Evolutionary conservation across 2,329 filamentous ascomycete species (phyloP).

Genomic region (Septoria linicola): DNA sequence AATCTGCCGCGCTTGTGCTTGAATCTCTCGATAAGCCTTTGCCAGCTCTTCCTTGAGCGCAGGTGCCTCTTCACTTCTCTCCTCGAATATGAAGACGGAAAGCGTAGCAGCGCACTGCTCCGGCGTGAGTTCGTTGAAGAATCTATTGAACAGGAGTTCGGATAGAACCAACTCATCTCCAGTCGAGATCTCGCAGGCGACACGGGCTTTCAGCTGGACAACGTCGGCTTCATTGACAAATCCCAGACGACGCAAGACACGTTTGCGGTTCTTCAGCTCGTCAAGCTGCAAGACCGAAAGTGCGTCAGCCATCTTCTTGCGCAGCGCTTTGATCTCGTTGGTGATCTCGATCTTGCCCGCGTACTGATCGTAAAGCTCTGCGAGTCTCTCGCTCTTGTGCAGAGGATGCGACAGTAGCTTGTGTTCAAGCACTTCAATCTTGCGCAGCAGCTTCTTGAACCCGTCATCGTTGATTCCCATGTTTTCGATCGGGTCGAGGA

Average conservation of each 20-base stretch:
- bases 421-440: conserved; percentile 96
- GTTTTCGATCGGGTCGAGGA: conserved; percentile 90
- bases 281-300: conserved; percentile 90
- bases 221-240: conserved; percentile 97
- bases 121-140: conserved; percentile 92
- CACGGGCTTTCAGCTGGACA: conserved; percentile 92
- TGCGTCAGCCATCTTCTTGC: conserved; percentile 81
- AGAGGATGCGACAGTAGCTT: conserved; percentile 84
- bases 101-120: conserved; percentile 84
- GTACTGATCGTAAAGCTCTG: conserved; percentile 84
- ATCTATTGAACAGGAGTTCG: conserved; percentile 91
- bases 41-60: conserved; percentile 76
- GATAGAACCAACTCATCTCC: conserved; percentile 92
- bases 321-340: conserved; percentile 80
- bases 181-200: conserved; percentile 96
- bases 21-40: conserved; percentile 83
- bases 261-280: conserved; percentile 92
- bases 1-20: conserved; percentile 80
- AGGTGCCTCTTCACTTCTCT: conserved; percentile 77
- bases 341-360: conserved; percentile 71
- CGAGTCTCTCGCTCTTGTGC: conserved; percentile 82
- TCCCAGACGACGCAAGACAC: conserved; percentile 85
- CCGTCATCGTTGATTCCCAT: conserved; percentile 91
- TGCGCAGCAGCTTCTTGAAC: conserved; percentile 87
- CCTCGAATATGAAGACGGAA: conserved; percentile 95